Conservation (phyloP, 2,329 filamentous ascomycete species). For the Stromatinia cepivora region DNA sequence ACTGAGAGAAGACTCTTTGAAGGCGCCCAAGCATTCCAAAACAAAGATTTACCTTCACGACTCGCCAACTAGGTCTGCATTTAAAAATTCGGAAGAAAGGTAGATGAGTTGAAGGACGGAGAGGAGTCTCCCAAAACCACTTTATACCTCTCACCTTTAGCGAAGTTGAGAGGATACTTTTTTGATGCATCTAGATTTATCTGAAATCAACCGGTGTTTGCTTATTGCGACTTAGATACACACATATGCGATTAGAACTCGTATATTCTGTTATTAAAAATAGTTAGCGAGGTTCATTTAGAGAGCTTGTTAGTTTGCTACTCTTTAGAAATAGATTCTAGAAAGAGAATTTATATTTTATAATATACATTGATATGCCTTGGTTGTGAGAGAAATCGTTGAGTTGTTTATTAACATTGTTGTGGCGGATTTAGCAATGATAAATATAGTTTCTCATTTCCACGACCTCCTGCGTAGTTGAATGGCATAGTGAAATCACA, state of each 20-base stretch:
- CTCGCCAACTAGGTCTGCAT: constrained; percentile 11
- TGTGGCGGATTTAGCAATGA: too few relatives aligned
- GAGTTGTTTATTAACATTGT: neutral
- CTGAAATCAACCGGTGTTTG: constrained; percentile 15
- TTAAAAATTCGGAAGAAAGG: neutral
- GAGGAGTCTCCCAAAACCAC: neutral
- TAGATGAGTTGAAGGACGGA: neutral
- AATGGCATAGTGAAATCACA: too few relatives aligned
- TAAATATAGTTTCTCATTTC: neutral
- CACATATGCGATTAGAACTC: constrained; percentile 12
- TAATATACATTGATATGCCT: neutral
- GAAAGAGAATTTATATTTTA: neutral
- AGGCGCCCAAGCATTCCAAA: constrained; percentile 40
- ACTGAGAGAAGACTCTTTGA: constrained; percentile 43
- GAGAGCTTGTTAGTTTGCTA: constrained; percentile 16
- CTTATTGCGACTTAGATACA: constrained; percentile 23
- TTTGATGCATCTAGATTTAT: constrained; percentile 13
- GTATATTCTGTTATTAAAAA: constrained; percentile 9
- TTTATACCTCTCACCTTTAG: neutral
- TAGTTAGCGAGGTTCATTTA: constrained; percentile 22
- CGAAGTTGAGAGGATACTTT: neutral
- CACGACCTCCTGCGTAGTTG: too few relatives aligned
- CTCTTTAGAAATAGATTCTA: constrained; percentile 4
- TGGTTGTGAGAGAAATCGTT: neutral
- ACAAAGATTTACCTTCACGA: constrained; percentile 33